phyloP scores from a whole-genome alignment of 805 yeast genomes.

The Candida palmyrensis region DNA sequence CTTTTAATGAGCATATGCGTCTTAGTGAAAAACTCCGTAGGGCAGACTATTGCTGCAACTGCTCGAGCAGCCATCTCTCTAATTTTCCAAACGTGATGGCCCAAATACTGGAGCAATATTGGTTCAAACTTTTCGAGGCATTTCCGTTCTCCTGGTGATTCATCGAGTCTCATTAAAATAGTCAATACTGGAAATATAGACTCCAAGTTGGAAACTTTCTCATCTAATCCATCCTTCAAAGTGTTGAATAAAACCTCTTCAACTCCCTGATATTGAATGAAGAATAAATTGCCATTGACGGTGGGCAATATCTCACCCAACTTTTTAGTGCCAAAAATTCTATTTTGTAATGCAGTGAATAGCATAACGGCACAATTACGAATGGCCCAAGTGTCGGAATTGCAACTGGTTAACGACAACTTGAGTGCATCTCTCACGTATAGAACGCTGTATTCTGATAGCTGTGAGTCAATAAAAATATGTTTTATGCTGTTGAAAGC shows the following conservation, averaged over 20 bases:
- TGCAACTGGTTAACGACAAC: conserved; percentile 58
- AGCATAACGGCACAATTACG: conserved; percentile 93
- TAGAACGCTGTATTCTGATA: conserved; percentile 48
- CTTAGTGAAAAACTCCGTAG: conserved; percentile 6
- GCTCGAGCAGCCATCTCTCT: conserved; percentile 84
- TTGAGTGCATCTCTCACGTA: conserved; percentile 56
- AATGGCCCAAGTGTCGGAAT: conserved; percentile 73
- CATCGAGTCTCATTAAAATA: conserved; percentile 62
- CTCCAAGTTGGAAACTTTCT: conserved; percentile 39
- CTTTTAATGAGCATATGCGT: background rate
- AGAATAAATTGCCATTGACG: conserved; percentile 62
- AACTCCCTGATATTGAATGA: conserved; percentile 56
- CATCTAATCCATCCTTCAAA: conserved; percentile 25
- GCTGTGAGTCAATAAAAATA: conserved; percentile 63
- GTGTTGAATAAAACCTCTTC: conserved; percentile 43
- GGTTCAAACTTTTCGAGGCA: conserved; percentile 51
- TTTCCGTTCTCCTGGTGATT: conserved; percentile 45
- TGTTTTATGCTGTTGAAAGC: conserved; percentile 83
- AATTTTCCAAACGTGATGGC: conserved; percentile 67
- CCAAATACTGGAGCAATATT: conserved; percentile 40
- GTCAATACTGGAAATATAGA: conserved; percentile 72
- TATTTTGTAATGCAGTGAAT: conserved; percentile 76
- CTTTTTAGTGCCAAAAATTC: conserved; percentile 65
- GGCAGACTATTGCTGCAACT: conserved; percentile 43
- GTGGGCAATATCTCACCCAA: conserved; percentile 26